Evolutionary conservation across 805 yeast genomes (phyloP).

Genomic region (Wickerhamomyces mucosus): DNA sequence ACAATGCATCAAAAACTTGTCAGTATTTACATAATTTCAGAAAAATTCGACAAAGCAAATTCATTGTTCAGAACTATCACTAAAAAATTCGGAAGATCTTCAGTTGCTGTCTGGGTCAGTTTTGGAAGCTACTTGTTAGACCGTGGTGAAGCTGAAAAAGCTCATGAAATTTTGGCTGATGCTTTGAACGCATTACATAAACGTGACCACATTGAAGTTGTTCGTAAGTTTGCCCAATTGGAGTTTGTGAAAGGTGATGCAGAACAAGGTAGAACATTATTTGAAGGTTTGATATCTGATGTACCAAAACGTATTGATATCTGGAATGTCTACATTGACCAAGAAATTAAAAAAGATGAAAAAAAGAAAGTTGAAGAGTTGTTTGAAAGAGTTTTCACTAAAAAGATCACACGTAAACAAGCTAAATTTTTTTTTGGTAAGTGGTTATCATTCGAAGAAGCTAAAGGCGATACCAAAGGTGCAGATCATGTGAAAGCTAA

Average conservation of each 20-base stretch:
- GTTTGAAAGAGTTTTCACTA: conserved; percentile 67
- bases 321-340: conserved; percentile 94
- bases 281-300: conserved; percentile 85
- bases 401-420: conserved; percentile 71
- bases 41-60: conserved; percentile 63
- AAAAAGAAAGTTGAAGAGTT: conserved; percentile 63
- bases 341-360: conserved; percentile 68
- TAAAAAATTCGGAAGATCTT: conserved; percentile 70
- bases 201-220: conserved; percentile 68
- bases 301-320: conserved; percentile 87
- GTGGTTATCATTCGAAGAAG: conserved; percentile 79
- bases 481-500: conserved; percentile 82
- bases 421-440: conserved; percentile 92
- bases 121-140: conserved; percentile 70
- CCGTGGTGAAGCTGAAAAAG: conserved; percentile 41
- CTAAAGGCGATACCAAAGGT: conserved; percentile 54
- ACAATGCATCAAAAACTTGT: conserved; percentile 74
- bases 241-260: conserved; percentile 83
- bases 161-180: conserved; percentile 64
- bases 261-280: conserved; percentile 90
- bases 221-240: conserved; percentile 79
- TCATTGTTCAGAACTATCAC: conserved; percentile 54
- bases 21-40: conserved; percentile 65
- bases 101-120: conserved; percentile 69
- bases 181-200: conserved; percentile 67